A percentile compares a stretch with the other conserved stretches of the same genome.
Conservation (phyloP, 1,284 basidiomycete species). For the Pseudomicrostroma phylloplanum region DNA sequence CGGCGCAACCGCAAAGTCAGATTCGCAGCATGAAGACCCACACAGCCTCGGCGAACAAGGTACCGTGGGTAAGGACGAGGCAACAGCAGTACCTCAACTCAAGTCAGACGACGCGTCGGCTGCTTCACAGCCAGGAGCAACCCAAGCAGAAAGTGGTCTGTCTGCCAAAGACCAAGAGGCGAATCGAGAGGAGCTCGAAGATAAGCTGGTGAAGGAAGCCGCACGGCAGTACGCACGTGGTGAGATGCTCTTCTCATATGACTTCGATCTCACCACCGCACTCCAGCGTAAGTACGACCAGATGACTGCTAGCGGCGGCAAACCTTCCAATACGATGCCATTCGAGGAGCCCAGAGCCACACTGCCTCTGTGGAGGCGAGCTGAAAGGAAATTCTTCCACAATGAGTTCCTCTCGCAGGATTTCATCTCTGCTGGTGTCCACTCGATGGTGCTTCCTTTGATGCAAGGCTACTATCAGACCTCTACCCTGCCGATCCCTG, state of each 20-base stretch:
- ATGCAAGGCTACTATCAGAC: constrained; percentile 81
- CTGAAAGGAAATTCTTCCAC: constrained; percentile 81
- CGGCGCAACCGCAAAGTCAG: constrained; percentile 1
- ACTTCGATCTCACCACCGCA: constrained; percentile 55
- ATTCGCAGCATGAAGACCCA: background rate
- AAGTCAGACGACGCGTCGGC: background rate
- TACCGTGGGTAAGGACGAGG: constrained; percentile 7
- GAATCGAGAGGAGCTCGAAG: constrained; percentile 37
- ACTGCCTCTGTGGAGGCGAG: constrained; percentile 73
- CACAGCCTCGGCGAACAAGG: background rate
- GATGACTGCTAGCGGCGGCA: background rate
- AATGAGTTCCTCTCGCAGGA: constrained; percentile 73
- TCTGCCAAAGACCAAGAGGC: constrained; percentile 17
- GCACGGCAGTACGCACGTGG: constrained; percentile 36
- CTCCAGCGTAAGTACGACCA: constrained; percentile 54
- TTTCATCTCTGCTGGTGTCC: constrained; percentile 53
- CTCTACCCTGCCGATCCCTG: constrained; percentile 13
- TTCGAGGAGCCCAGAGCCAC: constrained; percentile 66
- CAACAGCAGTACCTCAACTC: constrained; percentile 11
- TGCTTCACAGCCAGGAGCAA: background rate
- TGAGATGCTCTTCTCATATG: constrained; percentile 52
- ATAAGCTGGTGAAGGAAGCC: constrained; percentile 39
- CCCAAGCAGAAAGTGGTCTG: background rate
- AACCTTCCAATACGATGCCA: constrained; percentile 30
- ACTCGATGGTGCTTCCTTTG: constrained; percentile 74